Evolutionary conservation across 257 asterid species (phyloP).

Genomic region (Solanum medicagineum): DNA sequence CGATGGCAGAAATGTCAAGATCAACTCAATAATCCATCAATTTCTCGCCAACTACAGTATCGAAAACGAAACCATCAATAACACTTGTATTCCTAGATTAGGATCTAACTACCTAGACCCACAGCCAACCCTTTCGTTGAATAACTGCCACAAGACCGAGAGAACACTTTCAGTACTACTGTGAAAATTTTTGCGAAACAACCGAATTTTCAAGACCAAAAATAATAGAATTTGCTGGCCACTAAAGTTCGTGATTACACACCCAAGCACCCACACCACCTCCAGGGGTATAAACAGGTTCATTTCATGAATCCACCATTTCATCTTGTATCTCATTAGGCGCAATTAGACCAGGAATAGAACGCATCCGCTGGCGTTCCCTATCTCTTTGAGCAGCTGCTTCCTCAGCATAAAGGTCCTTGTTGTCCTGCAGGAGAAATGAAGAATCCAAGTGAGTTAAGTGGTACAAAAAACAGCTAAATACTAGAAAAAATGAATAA

Average conservation of each 20-base stretch:
- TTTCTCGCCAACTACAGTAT: constrained; percentile 14
- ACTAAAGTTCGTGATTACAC: not conserved
- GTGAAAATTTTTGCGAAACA: not conserved
- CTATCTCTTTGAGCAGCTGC: constrained; percentile 82
- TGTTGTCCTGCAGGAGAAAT: constrained; percentile 57
- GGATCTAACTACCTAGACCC: constrained; percentile 47
- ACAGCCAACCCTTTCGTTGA: constrained; percentile 17
- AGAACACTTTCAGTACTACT: not conserved
- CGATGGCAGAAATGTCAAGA: not conserved
- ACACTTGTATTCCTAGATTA: constrained; percentile 33
- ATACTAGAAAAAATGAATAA: not conserved
- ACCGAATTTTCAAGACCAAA: not conserved
- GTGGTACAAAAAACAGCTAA: not conserved
- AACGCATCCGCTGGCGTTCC: constrained; percentile 75
- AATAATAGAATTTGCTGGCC: not conserved
- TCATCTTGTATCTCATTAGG: constrained; percentile 91
- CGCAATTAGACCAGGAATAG: constrained; percentile 85
- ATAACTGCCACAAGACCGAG: not conserved
- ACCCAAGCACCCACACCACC: constrained; percentile 14
- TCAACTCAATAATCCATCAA: constrained; percentile 5
- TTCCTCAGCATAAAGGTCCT: constrained; percentile 91
- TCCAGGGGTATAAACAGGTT: constrained; percentile 3
- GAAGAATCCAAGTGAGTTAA: not conserved
- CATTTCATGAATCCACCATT: constrained; percentile 66
- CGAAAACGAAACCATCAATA: constrained; percentile 17